Evolutionary conservation across 2,329 filamentous ascomycete species (phyloP).

Genomic region (Aureobasidium sp.): DNA sequence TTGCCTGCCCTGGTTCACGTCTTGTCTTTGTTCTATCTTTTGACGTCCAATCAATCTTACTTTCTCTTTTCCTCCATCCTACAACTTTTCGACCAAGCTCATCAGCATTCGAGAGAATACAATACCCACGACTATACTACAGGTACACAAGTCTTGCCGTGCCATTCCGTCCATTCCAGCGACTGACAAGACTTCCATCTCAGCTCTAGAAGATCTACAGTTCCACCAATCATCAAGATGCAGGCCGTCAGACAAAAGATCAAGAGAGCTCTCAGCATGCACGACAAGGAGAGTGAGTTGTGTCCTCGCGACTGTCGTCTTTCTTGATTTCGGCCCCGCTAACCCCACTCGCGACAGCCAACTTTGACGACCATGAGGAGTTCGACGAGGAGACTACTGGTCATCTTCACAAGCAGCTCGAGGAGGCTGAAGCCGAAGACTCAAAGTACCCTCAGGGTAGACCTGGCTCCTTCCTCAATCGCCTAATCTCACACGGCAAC

Average conservation of each 20-base stretch:
- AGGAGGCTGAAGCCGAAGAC: slow-evolving; percentile 29
- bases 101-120: not conserved
- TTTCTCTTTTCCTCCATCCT: not conserved
- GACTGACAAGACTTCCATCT: not conserved
- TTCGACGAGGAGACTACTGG: slow-evolving; percentile 33
- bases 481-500: slow-evolving; percentile 32
- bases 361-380: slow-evolving; percentile 26
- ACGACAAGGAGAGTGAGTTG: slow-evolving; percentile 30
- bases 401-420: slow-evolving; percentile 30
- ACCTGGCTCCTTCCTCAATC: slow-evolving; percentile 31
- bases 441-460: slow-evolving; percentile 23
- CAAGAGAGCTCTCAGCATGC: slow-evolving; percentile 31
- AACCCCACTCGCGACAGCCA: slow-evolving; percentile 15
- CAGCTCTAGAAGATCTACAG: not conserved
- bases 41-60: not conserved
- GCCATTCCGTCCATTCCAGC: not conserved
- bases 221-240: slow-evolving; percentile 24
- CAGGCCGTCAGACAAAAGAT: slow-evolving; percentile 31
- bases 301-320: not conserved
- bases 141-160: slow-evolving; percentile 1
- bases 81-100: not conserved
- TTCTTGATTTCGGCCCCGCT: not conserved
- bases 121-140: not conserved
- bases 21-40: slow-evolving; percentile 4
- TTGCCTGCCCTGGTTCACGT: slow-evolving; percentile 5